Evolutionary conservation across 164 flowering plant species (phyloP).

Genomic region (Magnolia officinalis): DNA sequence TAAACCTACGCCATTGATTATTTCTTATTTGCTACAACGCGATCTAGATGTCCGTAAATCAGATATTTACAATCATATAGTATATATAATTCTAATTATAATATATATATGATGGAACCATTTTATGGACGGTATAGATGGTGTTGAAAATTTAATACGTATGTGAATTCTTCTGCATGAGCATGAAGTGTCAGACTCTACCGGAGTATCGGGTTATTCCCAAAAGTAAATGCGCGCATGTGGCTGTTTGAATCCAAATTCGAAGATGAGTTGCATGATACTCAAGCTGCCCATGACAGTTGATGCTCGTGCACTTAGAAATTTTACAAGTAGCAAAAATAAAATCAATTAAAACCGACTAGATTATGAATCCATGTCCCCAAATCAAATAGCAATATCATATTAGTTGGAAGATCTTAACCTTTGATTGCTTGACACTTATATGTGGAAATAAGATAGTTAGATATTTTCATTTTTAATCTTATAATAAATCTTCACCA

Average conservation of each 20-base stretch:
- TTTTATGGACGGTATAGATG: too few species aligned
- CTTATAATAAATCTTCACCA: neutral
- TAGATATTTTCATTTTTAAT: too few species aligned
- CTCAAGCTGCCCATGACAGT: neutral
- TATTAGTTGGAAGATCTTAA: too few species aligned
- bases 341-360: neutral
- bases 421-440: neutral
- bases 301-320: neutral
- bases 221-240: slow-evolving; percentile 2
- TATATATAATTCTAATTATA: too few species aligned
- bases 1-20: too few species aligned
- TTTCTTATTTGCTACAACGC: too few species aligned
- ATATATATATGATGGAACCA: too few species aligned
- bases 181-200: neutral
- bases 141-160: too few species aligned
- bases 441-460: neutral
- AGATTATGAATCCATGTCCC: too few species aligned
- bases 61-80: too few species aligned
- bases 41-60: too few species aligned
- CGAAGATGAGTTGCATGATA: neutral
- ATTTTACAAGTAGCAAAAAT: neutral
- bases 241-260: neutral
- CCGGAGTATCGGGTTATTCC: neutral
- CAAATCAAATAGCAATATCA: too few species aligned
- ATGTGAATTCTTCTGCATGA: neutral